Base-by-base conservation (phyloP, 352 stramenopile species). In the Phytophthora capsici region DNA sequence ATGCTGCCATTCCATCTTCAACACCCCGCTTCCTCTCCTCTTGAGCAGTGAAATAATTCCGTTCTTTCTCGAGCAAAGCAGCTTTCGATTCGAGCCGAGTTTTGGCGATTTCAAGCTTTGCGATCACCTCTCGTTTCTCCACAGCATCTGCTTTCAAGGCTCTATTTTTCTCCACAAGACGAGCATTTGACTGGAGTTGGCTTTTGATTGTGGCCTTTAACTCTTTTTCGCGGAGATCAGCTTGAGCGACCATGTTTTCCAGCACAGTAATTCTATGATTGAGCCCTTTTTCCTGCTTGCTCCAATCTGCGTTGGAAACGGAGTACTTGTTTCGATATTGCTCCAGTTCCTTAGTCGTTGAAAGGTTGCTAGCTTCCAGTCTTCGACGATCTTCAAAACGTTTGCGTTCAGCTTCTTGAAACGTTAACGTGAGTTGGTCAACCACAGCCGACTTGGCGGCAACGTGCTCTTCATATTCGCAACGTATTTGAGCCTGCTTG, bases 51-150 rank as follows among this genome's bases (percentile, higher is more conserved):
- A 73, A 69, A 22, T 87, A 77, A 41, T 53, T 59, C 0, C 75
- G 77, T 45, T 89, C 78, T 37, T 77, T 81, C 46, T 89, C 78
- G 6, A 88, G 63, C n/a, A 82, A 28, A 8, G 72, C 8, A 12
- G 85, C 54, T 44, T 71, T 80, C 3, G 80, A 89, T 43, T 89
- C 79, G 1, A 90, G 60, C 2, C 67, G 66, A 5, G 69, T 78
- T 0, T 51, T 49, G n/a, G 59, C 46, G 41, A 56, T 61, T 45
- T 89, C 73, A 16, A 89, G 68, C 22, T 59, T 54, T 26, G 47
- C 26, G 1, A 73, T 63, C 1, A 14, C 37, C 0, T 68, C 46
- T 16, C 58, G 32, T 34, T 75, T 78, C 25, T 74, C 60, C 7
- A 61, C n/a, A 22, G 78, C 57, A 13, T 86, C 60, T 0, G 34